Base-by-base conservation (phyloP, 2,329 filamentous ascomycete genomes). In the Pestalotiopsis sp. region DNA sequence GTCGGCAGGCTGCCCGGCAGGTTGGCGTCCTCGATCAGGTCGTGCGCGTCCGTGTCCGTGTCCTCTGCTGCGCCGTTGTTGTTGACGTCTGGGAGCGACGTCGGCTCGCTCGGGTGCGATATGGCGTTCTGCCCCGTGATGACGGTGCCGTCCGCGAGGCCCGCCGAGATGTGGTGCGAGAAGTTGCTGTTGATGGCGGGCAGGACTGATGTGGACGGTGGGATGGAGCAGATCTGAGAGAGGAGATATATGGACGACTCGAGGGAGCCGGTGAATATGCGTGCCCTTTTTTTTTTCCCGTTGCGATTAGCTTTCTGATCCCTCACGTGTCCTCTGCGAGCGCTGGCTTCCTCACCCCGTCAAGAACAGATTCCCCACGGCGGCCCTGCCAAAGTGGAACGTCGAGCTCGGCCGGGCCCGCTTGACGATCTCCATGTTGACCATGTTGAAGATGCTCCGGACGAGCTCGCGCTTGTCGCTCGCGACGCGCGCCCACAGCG, bases 131-230 rank as follows among this genome's bases (percentile, higher is more conserved):
- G 96, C 0, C 95, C 95, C 0, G 92, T 92, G 73, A 98, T 97
- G 30, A 91, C 82, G 0, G 88, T 89, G 7, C 92, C 94, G 76
- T 97, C 88, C 20, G 84, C 83, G 0, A 98, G 85, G 0, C 92
- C 91, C 1, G 94, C 95, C 5, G 92, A 94, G 72, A 98, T 98
- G 79, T 98, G 95, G 75, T 97, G 93, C 0, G 93, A 93, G 82
- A 98, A 98, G 78, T 97, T 98, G 70, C 92, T 94, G 82, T 97
- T 97, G 73, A 98, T 93, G 3, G 93, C 94, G 0, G 95, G 96
- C 17, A 98, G 88, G 0, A 98, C 94, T 0, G 89, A 86, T 5
- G 96, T 89, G 64, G 89, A 85, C 11, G 88, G 86, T 0, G 94
- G 92, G 0, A 98, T 92, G n/a, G 89, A 89, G 75, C 94, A 97